These are phyloP conservation scores for Fusarium sp. DNA, from an alignment of 2,329 filamentous ascomycete genomes.

Conservation along the genomic window DNA sequence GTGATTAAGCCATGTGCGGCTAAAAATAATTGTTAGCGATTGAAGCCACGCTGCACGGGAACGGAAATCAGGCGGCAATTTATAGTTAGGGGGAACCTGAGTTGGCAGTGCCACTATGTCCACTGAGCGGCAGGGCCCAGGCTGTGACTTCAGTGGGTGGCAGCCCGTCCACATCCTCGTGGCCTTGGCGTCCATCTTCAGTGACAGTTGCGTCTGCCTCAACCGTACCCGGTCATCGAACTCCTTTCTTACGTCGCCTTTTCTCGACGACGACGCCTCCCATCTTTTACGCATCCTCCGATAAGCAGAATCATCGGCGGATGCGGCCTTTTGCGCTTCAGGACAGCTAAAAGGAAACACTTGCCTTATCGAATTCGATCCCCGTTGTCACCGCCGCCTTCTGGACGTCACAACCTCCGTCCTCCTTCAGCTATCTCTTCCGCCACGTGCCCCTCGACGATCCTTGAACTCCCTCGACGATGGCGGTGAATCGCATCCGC, in stretches of 20 bases:
- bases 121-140: conserved; percentile 8
- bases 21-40: conserved; percentile 41
- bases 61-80: conserved; percentile 42
- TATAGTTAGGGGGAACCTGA: conserved; percentile 35
- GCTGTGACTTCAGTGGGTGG: conserved; percentile 17
- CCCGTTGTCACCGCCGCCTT: conserved; percentile 38
- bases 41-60: conserved; percentile 36
- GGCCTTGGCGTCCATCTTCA: conserved; percentile 39
- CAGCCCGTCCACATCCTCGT: conserved; percentile 33
- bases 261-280: conserved; percentile 19
- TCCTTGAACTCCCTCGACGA: conserved; percentile 55
- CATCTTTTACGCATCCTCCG: conserved; percentile 17
- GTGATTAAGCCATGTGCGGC: conserved; percentile 39
- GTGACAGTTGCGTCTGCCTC: conserved; percentile 39
- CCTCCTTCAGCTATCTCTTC: conserved; percentile 9
- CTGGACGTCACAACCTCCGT: conserved; percentile 13
- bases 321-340: conserved; percentile 33
- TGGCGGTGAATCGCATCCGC: conserved; percentile 97
- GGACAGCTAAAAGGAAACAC: conserved; percentile 20
- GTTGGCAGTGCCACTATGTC: conserved; percentile 17
- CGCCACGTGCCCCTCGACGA: conserved; percentile 41
- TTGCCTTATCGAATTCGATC: conserved; percentile 22
- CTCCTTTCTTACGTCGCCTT: conserved; percentile 26
- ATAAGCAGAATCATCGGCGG: conserved; percentile 25
- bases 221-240: conserved; percentile 26